Evolutionary conservation across 768 basidiomycete species (phyloP), one percentile per base, ranked within the genome.

Genomic region (Leccinum broughii): DNA sequence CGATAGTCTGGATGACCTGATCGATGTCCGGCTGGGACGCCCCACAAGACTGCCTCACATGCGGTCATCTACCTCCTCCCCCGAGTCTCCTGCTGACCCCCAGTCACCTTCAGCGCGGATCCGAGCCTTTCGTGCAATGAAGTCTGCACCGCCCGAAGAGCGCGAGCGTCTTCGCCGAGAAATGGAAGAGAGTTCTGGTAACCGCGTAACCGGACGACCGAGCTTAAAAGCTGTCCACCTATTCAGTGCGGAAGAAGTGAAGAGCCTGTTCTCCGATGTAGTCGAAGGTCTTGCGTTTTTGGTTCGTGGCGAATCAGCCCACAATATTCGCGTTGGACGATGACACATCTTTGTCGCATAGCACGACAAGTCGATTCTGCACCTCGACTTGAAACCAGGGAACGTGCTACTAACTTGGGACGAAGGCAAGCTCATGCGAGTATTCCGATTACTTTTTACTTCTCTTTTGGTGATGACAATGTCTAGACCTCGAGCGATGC

Each of bases 361-460:
- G 91, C 92, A 94, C 64, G 83, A 86, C 65, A 87, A 82, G 67
- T 88, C 92, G 1, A 95, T 98, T 54, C 72, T 98, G 24, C 95
- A 98, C 70, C 83, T 97, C 3, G 95, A 98, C 70, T 76, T 98
- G 63, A 98, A 97, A 73, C 93, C 94, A 10, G 93, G 92, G 6
- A 97, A 98, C 69, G 93, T 98, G 4, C 77, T 98, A 24, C 73
- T 98, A 53, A 95, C 95, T 6, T 93, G 89, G 86, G 94, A 96
- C 64, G 92, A 95, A 64, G 92, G 89, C 14, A 80, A 78, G 59
- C 77, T 95, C 37, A 89, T 93, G 92, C 90, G 66, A 61, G 87
- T 73, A 39, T 51, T 28, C 20, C 17, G 17, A 51, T 6, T 28
- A 7, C n/a, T 34, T 24, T 24, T 6, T 6, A 4, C 30, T 35